phyloP scores from a whole-genome alignment of 2,329 filamentous ascomycete genomes.

The Colletotrichum salicis region DNA sequence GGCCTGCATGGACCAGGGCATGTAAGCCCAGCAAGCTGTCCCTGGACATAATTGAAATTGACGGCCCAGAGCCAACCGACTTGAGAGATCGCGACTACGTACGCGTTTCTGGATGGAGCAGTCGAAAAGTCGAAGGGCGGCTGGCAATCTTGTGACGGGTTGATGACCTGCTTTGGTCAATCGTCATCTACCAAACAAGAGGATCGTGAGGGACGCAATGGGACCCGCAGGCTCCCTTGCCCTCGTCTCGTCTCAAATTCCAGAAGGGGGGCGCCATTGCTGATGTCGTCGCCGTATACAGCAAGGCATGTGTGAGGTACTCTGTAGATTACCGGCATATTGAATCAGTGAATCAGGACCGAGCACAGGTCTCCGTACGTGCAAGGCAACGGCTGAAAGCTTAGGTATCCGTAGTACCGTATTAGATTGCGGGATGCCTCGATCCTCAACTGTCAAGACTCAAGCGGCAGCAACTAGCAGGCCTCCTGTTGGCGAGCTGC shows the following conservation, averaged over 20 bases:
- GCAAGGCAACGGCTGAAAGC: background rate
- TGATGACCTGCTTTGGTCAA: slow-evolving; percentile 10
- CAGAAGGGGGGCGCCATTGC: slow-evolving; percentile 13
- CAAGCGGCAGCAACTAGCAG: background rate
- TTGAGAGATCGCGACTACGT: slow-evolving; percentile 2
- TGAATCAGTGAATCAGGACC: slow-evolving; percentile 27
- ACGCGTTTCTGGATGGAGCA: background rate
- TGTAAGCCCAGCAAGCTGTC: slow-evolving; percentile 12
- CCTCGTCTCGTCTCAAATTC: slow-evolving; percentile 23
- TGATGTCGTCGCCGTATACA: background rate
- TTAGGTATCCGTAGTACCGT: background rate
- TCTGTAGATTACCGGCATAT: slow-evolving; percentile 12
- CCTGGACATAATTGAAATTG: slow-evolving; percentile 28
- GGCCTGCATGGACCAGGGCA: slow-evolving; percentile 5
- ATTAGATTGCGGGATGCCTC: background rate
- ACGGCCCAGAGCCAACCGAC: slow-evolving; percentile 20
- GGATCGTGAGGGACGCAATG: slow-evolving; percentile 11
- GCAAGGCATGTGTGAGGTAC: background rate
- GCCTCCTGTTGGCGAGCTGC: slow-evolving; percentile 21
- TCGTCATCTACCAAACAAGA: slow-evolving; percentile 12
- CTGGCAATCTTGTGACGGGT: slow-evolving; percentile 6
- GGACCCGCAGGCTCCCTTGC: slow-evolving; percentile 1
- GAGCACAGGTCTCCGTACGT: slow-evolving; percentile 1
- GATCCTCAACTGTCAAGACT: background rate
- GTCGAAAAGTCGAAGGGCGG: background rate